Evolutionary conservation across 495 filamentous ascomycete species (phyloP), one percentile per base, ranked within the genome.

Genomic region (Hyaloscypha bicolor): DNA sequence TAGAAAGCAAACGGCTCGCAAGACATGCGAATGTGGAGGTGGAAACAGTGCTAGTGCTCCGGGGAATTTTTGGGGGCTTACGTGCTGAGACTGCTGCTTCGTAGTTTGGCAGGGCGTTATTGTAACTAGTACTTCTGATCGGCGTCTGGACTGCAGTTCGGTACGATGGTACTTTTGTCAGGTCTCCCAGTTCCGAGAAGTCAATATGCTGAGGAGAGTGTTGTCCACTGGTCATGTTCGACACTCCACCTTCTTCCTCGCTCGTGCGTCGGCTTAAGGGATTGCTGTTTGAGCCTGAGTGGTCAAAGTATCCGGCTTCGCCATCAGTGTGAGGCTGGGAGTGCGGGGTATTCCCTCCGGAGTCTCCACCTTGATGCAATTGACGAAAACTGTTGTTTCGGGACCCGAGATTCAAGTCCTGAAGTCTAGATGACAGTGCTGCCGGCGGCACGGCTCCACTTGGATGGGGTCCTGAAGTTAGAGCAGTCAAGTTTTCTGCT

Each of bases 91-190:
- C 78, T 11, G 81, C 85, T 14, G 78, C 72, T 30, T 81, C 74
- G 72, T 88, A 88, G 62, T 81, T 81, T 2, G 86, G 86, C 31
- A 88, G 76, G 3, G 76, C 76, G 52, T 82, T 68, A 16, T 63
- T 48, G 62, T 73, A 84, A 53, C 72, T 79, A 16, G 81, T 81
- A 32, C 74, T 77, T 51, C 82, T 82, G 19, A 86, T 78, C 11
- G 84, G 83, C 0, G 87, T 81, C 55, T 82, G 86, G 21, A 93
- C 82, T 0, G 93, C 93, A 14, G 93, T 94, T 5, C 84, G 80
- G 74, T 96, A 96, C 60, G 89, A 93, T 5, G 93, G 93, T 9
- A 95, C 91, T 60, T 88, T 90, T 70, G 84, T 89, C 22, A 94
- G 78, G 48, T 83, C 81, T 64, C 86, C 85, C 35, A 89, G 78